Base-by-base conservation (phyloP, 179 eudicot genomes). In the Drosera spatulata region DNA sequence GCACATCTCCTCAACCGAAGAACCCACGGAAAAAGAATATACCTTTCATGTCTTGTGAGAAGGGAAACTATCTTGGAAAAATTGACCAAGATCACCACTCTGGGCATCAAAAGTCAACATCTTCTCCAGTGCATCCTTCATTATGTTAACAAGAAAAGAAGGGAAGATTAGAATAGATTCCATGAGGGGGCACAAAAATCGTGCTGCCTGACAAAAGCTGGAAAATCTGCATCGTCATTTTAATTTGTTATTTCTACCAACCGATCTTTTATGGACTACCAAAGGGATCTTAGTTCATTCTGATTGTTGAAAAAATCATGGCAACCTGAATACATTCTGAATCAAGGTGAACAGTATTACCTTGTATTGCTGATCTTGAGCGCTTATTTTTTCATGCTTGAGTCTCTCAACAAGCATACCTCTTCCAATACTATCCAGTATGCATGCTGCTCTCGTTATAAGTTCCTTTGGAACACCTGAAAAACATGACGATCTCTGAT, bases 341-440 rank as follows among this genome's bases (percentile, higher is more conserved):
- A 51, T 38, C 55, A 54, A 54, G 55, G 49, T 33, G 22, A 37
- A 60, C 46, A 60, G 11, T 41, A 42, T 61, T 45, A 91, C 98
- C 95, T 91, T 79, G 76, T 82, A 80, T 61, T 71, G 84, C 71
- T 82, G 78, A 82, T 91, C 95, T 76, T 79, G 96, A 66, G 89
- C 68, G 41, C 63, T 54, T 66, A 88, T 76, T 65, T 67, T 75
- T 66, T 77, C 82, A 61, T 59, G 65, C 59, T 68, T 53, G 8
- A 71, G 61, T 73, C 96, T 74, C 71, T 84, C 87, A 9, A 85
- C 55, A 14, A 68, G 86, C 56, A 69, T 66, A 54, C 74, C 68
- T 56, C 78, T 73, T 55, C 66, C 78, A 49, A 62, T 71, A n/a
- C 83, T 73, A 63, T 80, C 82, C 67, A 88, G 56, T 49, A 88